A percentile compares a stretch with the other conserved stretches of the same genome.
Evolutionary conservation across 164 flowering plant species (phyloP).

Genomic region (Protea cynaroides): DNA sequence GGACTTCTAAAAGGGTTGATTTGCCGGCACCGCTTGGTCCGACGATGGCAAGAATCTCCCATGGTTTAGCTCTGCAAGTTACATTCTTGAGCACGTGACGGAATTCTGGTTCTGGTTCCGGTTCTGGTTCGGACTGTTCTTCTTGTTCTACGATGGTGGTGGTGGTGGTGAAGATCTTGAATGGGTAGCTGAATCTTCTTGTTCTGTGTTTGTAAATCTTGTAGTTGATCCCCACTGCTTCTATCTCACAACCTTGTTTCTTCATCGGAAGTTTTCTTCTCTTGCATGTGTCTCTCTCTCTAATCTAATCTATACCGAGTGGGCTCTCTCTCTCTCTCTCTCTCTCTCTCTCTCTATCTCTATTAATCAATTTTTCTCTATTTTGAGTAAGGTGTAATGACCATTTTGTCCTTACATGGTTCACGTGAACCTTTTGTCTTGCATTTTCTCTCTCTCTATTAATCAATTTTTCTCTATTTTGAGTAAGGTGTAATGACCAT

Average conservation of each 20-base stretch:
- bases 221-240: constrained; percentile 81
- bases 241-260: constrained; percentile 84
- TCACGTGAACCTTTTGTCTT: constrained; percentile 8
- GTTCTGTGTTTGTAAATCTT: constrained; percentile 20
- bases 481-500: neutral
- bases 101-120: constrained; percentile 9
- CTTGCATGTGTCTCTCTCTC: neutral
- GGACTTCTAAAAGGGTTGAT: constrained; percentile 68
- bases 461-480: neutral
- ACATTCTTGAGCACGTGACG: constrained; percentile 56
- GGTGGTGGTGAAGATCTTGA: constrained; percentile 29
- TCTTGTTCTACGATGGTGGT: constrained; percentile 1
- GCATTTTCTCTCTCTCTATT: neutral
- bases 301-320: no score
- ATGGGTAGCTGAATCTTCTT: constrained; percentile 25
- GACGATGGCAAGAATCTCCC: constrained; percentile 86
- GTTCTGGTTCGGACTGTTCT: constrained; percentile 4
- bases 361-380: neutral
- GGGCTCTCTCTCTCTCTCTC: constrained; percentile 6
- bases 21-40: constrained; percentile 98
- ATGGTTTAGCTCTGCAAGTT: constrained; percentile 63
- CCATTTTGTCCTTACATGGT: neutral
- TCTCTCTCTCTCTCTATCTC: neutral
- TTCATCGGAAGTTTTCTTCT: constrained; percentile 33
- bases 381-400: neutral